Base-by-base conservation (phyloP, 495 filamentous ascomycete species). In the Paragyromitra xinjiangensis region DNA sequence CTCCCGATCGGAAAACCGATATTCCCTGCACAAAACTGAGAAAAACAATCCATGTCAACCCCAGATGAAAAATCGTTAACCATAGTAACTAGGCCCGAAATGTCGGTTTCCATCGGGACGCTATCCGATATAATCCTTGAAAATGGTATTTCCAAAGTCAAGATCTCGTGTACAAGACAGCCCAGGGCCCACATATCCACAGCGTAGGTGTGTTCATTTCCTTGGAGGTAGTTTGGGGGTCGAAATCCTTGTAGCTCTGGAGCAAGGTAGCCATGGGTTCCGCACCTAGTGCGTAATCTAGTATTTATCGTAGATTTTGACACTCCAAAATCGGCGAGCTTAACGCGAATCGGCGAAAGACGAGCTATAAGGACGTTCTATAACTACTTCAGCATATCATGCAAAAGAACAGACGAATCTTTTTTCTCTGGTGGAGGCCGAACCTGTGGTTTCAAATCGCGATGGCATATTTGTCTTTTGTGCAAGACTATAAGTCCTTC, bases 131-230 rank as follows among this genome's bases (percentile, higher is more conserved):
- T 0, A 22, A 0, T 0, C 51, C n/a, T 19, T 7, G 5, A 0
- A 61, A 61, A 61, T 14, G 58, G 58, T 9, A 22, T 16, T 61
- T 61, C 29, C 6, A 8, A 61, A 19, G 58, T 61, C 16, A 61
- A 39, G 12, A 61, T 5, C 29, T 61, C 58, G 3, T 61, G 34
- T 8, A 39, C 29, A 2, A 61, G 1, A 1, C 12, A 39, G 6
- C 58, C 58, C 29, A 61, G 9, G 0, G 58, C n/a, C 58, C 58
- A 61, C n/a, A 61, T 61, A 61, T 61, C 58, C 58, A 61, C 1
- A 6, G 58, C 14, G 2, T 9, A 3, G 29, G 53, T 11, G 14
- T n/a, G 0, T 7, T 2, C 14, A 9, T 14, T 12, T 3, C 14
- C 8, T 6, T 8, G 0, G 3, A 37, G 24, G 14, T 12, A 12